Conservation (phyloP, 495 filamentous ascomycete genomes). For the Mytilinidion resinicola region DNA sequence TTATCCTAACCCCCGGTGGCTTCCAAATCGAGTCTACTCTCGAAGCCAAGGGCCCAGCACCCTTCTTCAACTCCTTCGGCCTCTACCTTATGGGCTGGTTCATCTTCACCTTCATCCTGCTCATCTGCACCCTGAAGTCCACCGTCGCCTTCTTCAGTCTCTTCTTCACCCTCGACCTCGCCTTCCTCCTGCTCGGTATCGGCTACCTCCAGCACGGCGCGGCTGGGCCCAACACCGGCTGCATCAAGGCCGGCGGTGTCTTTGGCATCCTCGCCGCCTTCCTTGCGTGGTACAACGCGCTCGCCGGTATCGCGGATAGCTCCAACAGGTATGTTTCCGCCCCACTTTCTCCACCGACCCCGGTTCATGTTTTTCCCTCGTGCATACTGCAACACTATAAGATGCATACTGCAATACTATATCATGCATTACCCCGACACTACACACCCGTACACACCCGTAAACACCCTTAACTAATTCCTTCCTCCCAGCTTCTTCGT, state of each 20-base stretch:
- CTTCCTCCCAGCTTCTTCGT: constrained; percentile 74
- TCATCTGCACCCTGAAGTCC: constrained; percentile 85
- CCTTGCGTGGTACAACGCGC: constrained; percentile 92
- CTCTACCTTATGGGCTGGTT: constrained; percentile 93
- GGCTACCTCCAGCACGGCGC: constrained; percentile 53
- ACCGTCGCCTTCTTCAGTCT: constrained; percentile 94
- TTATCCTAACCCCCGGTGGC: constrained; percentile 78
- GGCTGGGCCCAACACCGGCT: constrained; percentile 42
- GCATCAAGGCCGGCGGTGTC: constrained; percentile 75
- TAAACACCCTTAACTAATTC: no score
- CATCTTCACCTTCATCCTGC: constrained; percentile 88
- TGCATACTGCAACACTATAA: no score
- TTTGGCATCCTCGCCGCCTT: constrained; percentile 89
- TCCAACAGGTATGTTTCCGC: constrained; percentile 59
- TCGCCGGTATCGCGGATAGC: constrained; percentile 86
- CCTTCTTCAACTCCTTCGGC: constrained; percentile 65
- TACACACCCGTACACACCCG: no score
- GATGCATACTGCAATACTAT: no score
- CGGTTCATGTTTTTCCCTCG: neutral
- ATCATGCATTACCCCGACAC: no score
- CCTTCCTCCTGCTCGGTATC: constrained; percentile 83
- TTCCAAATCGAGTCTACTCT: constrained; percentile 51
- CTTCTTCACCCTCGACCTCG: constrained; percentile 89
- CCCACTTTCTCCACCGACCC: no score
- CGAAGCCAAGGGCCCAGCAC: constrained; percentile 37